These are phyloP conservation scores for Cyberlindnera japonica DNA, from an alignment of 805 yeast genomes.

Conservation along the genomic window DNA sequence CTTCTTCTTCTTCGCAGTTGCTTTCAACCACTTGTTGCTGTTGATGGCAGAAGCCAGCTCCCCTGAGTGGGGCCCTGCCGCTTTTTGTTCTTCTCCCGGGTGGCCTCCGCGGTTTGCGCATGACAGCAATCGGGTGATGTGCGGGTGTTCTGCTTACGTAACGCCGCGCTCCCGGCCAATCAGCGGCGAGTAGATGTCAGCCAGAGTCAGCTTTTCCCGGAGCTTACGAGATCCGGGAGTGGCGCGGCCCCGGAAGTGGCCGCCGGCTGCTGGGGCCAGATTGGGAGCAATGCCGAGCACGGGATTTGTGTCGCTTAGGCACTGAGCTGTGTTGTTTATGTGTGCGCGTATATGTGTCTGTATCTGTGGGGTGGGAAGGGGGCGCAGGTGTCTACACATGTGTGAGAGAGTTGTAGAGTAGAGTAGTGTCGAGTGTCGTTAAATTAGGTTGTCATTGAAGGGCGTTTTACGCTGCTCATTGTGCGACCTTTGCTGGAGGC, in stretches of 20 bases:
- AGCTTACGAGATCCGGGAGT: neutral
- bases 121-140: slow-evolving; percentile 4
- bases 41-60: neutral
- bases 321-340: no score
- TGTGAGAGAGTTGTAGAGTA: no score
- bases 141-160: slow-evolving; percentile 6
- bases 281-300: neutral
- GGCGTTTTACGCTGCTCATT: no score
- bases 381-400: no score
- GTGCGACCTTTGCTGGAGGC: no score
- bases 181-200: slow-evolving; percentile 4
- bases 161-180: slow-evolving; percentile 1
- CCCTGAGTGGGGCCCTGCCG: neutral
- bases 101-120: slow-evolving; percentile 1
- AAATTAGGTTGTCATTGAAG: no score
- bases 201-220: slow-evolving; percentile 3
- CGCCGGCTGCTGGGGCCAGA: no score
- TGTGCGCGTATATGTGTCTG: no score
- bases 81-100: neutral
- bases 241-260: neutral
- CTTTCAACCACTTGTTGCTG: neutral
- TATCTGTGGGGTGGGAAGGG: no score
- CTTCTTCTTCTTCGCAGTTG: neutral
- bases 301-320: no score
- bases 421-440: no score